phyloP scores from a whole-genome alignment of 768 basidiomycete genomes.

The Rhizopogon vinicolor region DNA sequence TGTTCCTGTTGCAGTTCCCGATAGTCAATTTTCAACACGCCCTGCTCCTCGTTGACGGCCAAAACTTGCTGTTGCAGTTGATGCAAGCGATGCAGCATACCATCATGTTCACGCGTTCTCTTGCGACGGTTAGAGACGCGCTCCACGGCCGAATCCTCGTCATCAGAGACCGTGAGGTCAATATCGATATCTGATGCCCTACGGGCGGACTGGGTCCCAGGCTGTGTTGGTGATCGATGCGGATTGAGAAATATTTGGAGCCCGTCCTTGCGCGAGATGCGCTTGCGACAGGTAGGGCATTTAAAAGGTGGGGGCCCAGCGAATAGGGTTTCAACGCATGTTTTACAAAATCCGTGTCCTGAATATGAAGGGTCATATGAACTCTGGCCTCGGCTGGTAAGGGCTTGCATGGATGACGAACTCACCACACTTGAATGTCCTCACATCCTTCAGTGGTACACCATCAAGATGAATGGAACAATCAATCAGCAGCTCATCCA shows the following conservation, averaged over 20 bases:
- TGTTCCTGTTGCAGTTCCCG: slow-evolving; percentile 11
- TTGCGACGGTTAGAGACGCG: not conserved
- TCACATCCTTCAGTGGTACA: slow-evolving; percentile 21
- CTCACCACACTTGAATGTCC: slow-evolving; percentile 27
- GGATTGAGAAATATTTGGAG: slow-evolving; percentile 23
- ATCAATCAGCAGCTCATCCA: slow-evolving; percentile 21
- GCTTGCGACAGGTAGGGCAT: slow-evolving; percentile 28
- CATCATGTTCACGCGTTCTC: slow-evolving; percentile 1
- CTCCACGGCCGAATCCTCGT: not conserved
- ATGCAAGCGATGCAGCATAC: not conserved
- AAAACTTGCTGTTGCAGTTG: not conserved
- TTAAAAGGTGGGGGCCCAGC: slow-evolving; percentile 4
- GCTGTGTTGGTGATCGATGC: slow-evolving; percentile 9
- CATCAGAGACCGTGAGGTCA: slow-evolving; percentile 1
- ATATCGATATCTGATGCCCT: not conserved
- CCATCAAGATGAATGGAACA: slow-evolving; percentile 28
- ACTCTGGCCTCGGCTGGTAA: not conserved
- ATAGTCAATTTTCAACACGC: not conserved
- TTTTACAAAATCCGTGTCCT: slow-evolving; percentile 30
- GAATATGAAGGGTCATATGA: slow-evolving; percentile 8
- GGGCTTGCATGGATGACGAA: not conserved
- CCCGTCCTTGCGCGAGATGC: slow-evolving; percentile 20
- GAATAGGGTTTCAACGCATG: slow-evolving; percentile 20
- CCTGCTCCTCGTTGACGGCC: not conserved
- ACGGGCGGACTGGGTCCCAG: not conserved